A percentile compares a stretch with the other conserved stretches of the same genome.
Evolutionary conservation across 148 eudicot genomes (phyloP).

Genomic region (Selenicereus undatus): DNA sequence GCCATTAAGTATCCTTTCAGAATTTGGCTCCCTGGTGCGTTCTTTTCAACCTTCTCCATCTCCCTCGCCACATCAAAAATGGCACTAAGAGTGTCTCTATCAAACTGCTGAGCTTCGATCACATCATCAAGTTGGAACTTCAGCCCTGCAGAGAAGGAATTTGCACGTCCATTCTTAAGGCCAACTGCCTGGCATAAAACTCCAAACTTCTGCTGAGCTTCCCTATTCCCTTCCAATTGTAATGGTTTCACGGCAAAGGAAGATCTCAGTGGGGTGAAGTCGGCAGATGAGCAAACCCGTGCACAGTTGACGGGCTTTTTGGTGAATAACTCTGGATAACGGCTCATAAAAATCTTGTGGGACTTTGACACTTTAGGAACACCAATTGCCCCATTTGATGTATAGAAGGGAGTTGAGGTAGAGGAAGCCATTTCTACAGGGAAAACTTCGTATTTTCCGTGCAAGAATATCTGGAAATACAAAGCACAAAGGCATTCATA

Average conservation of each 20-base stretch:
- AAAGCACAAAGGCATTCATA: neutral
- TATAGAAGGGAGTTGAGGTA: slow-evolving; percentile 35
- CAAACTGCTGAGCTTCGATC: slow-evolving; percentile 89
- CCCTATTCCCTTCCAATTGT: slow-evolving; percentile 24
- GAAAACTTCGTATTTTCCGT: slow-evolving; percentile 1
- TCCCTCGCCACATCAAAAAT: slow-evolving; percentile 82
- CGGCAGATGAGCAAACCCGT: slow-evolving; percentile 13
- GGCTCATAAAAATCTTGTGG: slow-evolving; percentile 19
- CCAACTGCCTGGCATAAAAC: slow-evolving; percentile 43
- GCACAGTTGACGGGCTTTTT: slow-evolving; percentile 17
- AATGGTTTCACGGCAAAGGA: slow-evolving; percentile 25
- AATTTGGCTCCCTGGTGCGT: slow-evolving; percentile 66
- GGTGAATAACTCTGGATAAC: slow-evolving; percentile 13
- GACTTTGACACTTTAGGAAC: slow-evolving; percentile 22
- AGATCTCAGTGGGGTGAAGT: slow-evolving; percentile 21
- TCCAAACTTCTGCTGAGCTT: slow-evolving; percentile 22
- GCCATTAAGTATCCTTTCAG: slow-evolving; percentile 94
- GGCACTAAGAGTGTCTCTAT: slow-evolving; percentile 74
- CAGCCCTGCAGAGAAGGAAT: slow-evolving; percentile 41
- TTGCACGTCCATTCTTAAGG: slow-evolving; percentile 19
- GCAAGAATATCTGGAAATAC: slow-evolving; percentile 4
- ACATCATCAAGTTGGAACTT: slow-evolving; percentile 82
- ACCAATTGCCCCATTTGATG: slow-evolving; percentile 27
- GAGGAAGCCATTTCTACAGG: slow-evolving; percentile 43
- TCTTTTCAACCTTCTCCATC: slow-evolving; percentile 86